phyloP scores from a whole-genome alignment of 139 green algal genomes.

The Volvox reticuliferus region DNA sequence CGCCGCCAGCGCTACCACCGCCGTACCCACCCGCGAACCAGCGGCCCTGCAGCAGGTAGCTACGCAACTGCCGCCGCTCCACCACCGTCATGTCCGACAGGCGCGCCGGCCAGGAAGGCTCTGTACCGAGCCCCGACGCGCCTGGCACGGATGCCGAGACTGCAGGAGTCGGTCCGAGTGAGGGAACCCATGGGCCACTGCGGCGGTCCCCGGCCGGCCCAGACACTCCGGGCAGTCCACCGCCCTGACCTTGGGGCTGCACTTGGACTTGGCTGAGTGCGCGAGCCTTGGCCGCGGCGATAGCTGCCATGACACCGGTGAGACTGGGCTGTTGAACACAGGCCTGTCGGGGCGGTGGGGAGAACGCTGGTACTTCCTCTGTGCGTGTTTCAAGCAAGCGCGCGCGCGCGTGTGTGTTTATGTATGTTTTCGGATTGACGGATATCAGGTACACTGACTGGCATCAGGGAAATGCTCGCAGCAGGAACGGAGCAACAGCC shows the following conservation, averaged over 20 bases:
- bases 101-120: slow-evolving; percentile 16
- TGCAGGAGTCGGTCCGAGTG: neutral
- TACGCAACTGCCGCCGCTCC: slow-evolving; percentile 74
- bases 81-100: slow-evolving; percentile 40
- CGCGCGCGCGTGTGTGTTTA: too few species aligned
- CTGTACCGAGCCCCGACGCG: neutral
- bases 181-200: neutral
- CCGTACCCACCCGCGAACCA: slow-evolving; percentile 61
- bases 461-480: too few species aligned
- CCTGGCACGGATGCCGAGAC: neutral
- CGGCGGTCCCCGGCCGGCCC: neutral
- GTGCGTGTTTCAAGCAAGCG: too few species aligned
- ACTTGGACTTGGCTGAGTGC: neutral
- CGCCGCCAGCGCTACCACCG: neutral
- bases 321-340: slow-evolving; percentile 64
- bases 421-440: too few species aligned
- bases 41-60: slow-evolving; percentile 73
- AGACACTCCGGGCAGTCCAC: neutral
- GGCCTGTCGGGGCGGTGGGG: slow-evolving; percentile 38
- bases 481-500: too few species aligned
- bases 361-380: too few species aligned
- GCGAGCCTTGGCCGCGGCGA: slow-evolving; percentile 53
- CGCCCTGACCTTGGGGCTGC: too few species aligned
- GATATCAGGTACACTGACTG: too few species aligned
- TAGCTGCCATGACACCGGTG: slow-evolving; percentile 68